Evolutionary conservation across 2,329 filamentous ascomycete genomes (phyloP).

Genomic region (Cadophora gregata): DNA sequence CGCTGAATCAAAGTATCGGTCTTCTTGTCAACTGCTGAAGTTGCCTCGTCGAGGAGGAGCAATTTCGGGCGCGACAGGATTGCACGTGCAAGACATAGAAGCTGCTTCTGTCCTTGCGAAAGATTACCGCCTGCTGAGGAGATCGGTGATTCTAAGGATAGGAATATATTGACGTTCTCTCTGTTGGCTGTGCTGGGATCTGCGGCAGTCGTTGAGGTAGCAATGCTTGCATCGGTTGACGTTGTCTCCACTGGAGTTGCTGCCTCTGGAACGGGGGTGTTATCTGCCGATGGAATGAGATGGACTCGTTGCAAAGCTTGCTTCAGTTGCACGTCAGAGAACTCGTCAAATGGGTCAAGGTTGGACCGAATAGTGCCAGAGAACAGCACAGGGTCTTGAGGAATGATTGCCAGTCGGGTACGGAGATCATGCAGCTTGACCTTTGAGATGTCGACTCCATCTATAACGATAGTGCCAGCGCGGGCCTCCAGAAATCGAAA

Average conservation of each 20-base stretch:
- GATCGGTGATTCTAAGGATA: slow-evolving; percentile 63
- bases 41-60: slow-evolving; percentile 95
- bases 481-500: slow-evolving; percentile 35
- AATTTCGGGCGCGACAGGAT: slow-evolving; percentile 85
- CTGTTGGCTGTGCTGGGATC: slow-evolving; percentile 14
- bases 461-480: slow-evolving; percentile 49
- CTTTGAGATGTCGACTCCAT: slow-evolving; percentile 43
- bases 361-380: slow-evolving; percentile 49
- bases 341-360: slow-evolving; percentile 32
- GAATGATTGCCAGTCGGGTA: slow-evolving; percentile 42
- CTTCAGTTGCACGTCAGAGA: slow-evolving; percentile 67
- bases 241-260: slow-evolving; percentile 7
- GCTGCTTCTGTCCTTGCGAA: slow-evolving; percentile 81
- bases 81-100: slow-evolving; percentile 89
- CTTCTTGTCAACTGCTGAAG: slow-evolving; percentile 73
- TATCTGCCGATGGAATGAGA: slow-evolving; percentile 60
- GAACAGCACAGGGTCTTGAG: slow-evolving; percentile 79
- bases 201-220: slow-evolving; percentile 21
- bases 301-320: slow-evolving; percentile 84
- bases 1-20: slow-evolving; percentile 76
- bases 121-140: slow-evolving; percentile 65
- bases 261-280: slow-evolving; percentile 10
- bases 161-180: slow-evolving; percentile 28
- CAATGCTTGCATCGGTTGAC: slow-evolving; percentile 13
- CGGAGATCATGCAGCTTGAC: slow-evolving; percentile 42